Percentiles rank a stretch among this genome's conserved stretches.
Evolutionary conservation across 2,329 filamentous ascomycete species (phyloP).

Genomic region (Fusarium secorum): DNA sequence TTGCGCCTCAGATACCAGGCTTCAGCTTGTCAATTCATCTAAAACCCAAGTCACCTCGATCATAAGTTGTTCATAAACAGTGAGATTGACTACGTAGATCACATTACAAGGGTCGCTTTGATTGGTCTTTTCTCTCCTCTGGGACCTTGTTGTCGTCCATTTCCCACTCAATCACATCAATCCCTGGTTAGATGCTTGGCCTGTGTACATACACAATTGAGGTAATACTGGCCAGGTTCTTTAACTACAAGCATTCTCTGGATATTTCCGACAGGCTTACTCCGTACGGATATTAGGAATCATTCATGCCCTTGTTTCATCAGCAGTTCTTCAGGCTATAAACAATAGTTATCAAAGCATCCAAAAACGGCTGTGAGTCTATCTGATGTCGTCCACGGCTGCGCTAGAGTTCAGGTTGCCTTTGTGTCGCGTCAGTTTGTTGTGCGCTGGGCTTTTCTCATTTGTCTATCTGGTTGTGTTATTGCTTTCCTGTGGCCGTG

Average conservation of each 20-base stretch:
- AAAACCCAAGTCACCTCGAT: not conserved
- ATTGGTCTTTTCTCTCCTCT: not conserved
- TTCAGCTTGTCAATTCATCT: not conserved
- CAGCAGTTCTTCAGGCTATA: slow-evolving; percentile 1
- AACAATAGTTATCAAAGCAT: not conserved
- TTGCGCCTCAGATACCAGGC: not conserved
- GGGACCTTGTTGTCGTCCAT: not conserved
- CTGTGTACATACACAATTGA: slow-evolving; percentile 1
- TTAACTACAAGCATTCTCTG: slow-evolving; percentile 9
- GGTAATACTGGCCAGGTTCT: not conserved
- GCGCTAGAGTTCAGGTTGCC: slow-evolving; percentile 14
- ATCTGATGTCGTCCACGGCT: slow-evolving; percentile 7
- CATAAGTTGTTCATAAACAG: not conserved
- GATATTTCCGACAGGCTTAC: slow-evolving; percentile 5
- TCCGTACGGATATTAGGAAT: not conserved
- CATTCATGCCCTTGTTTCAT: not conserved
- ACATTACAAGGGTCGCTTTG: slow-evolving; percentile 23
- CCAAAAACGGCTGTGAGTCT: not conserved
- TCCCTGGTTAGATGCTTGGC: not conserved
- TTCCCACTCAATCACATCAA: slow-evolving; percentile 7
- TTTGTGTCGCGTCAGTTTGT: slow-evolving; percentile 31
- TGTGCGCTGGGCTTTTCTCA: slow-evolving; percentile 19
- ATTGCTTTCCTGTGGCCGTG: slow-evolving; percentile 28
- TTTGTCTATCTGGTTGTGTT: slow-evolving; percentile 27
- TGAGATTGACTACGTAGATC: slow-evolving; percentile 23